Evolutionary conservation across 2,329 filamentous ascomycete genomes (phyloP), one percentile per base, ranked within the genome.

Genomic region (Colletotrichum plurivorum): DNA sequence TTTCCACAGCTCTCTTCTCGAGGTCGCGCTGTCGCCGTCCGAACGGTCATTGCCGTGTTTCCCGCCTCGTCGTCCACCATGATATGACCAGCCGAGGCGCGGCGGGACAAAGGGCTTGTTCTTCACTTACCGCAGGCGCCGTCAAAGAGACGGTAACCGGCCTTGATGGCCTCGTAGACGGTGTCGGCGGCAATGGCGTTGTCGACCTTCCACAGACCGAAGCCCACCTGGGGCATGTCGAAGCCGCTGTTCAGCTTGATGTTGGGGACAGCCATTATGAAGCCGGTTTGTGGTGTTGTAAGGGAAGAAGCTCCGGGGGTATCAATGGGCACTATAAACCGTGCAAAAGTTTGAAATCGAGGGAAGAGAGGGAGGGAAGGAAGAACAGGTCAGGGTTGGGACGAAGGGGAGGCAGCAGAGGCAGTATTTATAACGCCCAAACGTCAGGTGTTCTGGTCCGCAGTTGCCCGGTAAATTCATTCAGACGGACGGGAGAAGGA

Each of bases 151-250:
- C 88, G 84, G 80, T 90, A 90, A 48, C 88, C 88, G 58, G 82
- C 81, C 83, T 90, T 90, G 83, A 90, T 89, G 77, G 89, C 89
- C 71, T 94, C 91, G 86, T 95, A 95, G 74, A 95, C 90, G 70
- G 88, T 89, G 75, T 95, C 92, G 75, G 93, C 90, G 77, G 88
- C 90, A 63, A 89, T 90, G 62, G 89, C 87, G 73, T 92, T 92
- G 79, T 89, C 89, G 73, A 96, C 92, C 84, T 96, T 96, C 93
- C 93, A 96, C 73, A 95, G 87, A 69, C 92, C 92, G 78, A 93
- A 93, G 80, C 92, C 92, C 73, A 93, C 90, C 79, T 91, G 88
- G 76, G 91, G 92, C 92, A 93, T 93, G 75, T 92, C 85, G 75
- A 87, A 77, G 81, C 90, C 89, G 80, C 84, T 89, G 82, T 83